phyloP scores from a whole-genome alignment of 768 basidiomycete species.

The Russula lepida region DNA sequence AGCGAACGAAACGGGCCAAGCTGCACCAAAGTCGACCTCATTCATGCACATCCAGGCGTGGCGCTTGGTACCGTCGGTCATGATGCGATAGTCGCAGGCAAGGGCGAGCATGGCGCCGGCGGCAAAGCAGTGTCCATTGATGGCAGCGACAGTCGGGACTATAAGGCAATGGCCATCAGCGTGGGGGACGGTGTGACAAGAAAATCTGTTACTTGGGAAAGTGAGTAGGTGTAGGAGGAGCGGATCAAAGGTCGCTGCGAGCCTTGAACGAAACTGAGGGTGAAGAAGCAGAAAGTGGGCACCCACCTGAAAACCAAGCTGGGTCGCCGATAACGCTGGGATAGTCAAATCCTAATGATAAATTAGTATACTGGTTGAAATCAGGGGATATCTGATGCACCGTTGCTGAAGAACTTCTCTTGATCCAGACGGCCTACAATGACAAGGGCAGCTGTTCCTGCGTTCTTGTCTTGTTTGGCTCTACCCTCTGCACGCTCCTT shows the following conservation, averaged over 20 bases:
- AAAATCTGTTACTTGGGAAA: conserved; percentile 57
- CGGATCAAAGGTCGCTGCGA: conserved; percentile 48
- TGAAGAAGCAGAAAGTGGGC: not conserved
- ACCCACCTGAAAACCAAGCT: conserved; percentile 58
- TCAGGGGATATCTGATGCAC: conserved; percentile 29
- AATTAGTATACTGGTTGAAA: not conserved
- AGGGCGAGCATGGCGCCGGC: conserved; percentile 74
- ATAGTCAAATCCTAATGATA: conserved; percentile 52
- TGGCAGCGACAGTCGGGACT: conserved; percentile 75
- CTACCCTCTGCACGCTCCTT: conserved; percentile 31
- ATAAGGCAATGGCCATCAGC: not conserved
- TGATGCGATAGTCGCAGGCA: conserved; percentile 81
- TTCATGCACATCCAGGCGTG: conserved; percentile 91
- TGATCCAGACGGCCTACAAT: conserved; percentile 68
- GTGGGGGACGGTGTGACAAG: not conserved
- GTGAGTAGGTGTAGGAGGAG: conserved; percentile 58
- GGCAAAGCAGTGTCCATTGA: conserved; percentile 84
- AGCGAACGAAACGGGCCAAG: conserved; percentile 66
- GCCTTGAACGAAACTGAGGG: not conserved
- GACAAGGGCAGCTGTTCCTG: conserved; percentile 61
- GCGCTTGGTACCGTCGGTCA: conserved; percentile 71
- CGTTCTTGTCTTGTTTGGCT: conserved; percentile 33
- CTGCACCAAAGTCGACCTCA: conserved; percentile 78
- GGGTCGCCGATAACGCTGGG: conserved; percentile 42
- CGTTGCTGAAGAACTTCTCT: conserved; percentile 87